A percentile compares a stretch with the other conserved stretches of the same genome.
Evolutionary conservation across 225 moss, liverwort and hornwort genomes (phyloP).

Genomic region (Asterella californica): DNA sequence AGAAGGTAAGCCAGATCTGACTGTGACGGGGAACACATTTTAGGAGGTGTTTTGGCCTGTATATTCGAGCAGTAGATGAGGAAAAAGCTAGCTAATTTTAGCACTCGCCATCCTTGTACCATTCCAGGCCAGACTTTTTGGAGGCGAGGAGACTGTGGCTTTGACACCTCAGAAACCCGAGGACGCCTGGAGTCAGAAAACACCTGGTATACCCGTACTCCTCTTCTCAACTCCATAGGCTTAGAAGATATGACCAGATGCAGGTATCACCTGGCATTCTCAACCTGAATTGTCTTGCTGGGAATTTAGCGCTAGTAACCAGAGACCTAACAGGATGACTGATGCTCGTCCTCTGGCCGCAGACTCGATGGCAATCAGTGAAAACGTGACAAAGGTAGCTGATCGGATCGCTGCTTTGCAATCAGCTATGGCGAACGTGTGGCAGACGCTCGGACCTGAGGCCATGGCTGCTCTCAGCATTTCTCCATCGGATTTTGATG

Average conservation of each 20-base stretch:
- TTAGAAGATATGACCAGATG: neutral
- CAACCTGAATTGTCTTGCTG: neutral
- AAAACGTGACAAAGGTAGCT: constrained; percentile 65
- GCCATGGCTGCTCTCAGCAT: constrained; percentile 69
- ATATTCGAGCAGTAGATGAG: no score
- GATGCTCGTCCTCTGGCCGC: constrained; percentile 22
- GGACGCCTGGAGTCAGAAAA: constrained; percentile 36
- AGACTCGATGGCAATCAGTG: constrained; percentile 61
- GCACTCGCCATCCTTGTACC: no score
- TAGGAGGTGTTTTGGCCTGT: neutral
- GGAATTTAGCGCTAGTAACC: neutral
- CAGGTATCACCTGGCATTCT: neutral
- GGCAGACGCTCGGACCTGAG: constrained; percentile 77
- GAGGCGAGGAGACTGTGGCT: constrained; percentile 19
- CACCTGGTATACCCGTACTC: constrained; percentile 5
- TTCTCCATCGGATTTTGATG: constrained; percentile 72
- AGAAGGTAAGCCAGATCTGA: constrained; percentile 50
- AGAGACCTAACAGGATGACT: neutral
- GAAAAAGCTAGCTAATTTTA: neutral
- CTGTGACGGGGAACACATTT: neutral
- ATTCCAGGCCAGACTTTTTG: constrained; percentile 29
- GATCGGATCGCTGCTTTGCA: constrained; percentile 62
- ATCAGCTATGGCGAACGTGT: constrained; percentile 68
- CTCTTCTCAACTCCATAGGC: neutral
- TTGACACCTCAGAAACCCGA: constrained; percentile 25